Evolutionary conservation across 2,329 filamentous ascomycete species (phyloP), one percentile per base, ranked within the genome.

Genomic region (Thelonectria rubi): DNA sequence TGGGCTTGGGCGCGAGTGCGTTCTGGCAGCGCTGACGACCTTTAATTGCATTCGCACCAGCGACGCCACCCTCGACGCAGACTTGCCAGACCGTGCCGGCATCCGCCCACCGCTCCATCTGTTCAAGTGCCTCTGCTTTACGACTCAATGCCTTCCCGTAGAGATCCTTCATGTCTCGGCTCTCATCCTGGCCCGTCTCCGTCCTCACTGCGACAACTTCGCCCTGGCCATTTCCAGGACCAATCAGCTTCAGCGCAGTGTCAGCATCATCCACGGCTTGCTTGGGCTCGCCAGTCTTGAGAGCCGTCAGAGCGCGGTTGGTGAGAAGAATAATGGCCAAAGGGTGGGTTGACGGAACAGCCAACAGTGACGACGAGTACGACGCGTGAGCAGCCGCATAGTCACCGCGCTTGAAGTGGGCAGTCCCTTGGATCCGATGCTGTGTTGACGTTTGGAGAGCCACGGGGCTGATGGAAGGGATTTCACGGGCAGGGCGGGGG

Each of bases 51-150:
- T 90, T 90, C 8, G 90, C 82, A 8, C 93, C 94, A n/a, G 95
- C 94, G 15, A 96, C 87, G 4, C 94, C 93, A 24, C 86, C 87
- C 77, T 96, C 91, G 1, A 98, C 91, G 34, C 92, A 94, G 56
- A 86, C 80, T 70, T 89, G 88, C 95, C 95, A 99, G 0, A 91
- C 88, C 2, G 82, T 80, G 0, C 88, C 88, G 1, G 95, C 95
- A 52, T 98, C 94, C 3, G 81, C 79, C 94, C 94, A 99, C 74
- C 91, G 92, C 79, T 99, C 95, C 83, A 99, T 90, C 73, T 97
- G 91, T 76, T 99, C 95, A 8, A 98, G 83, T 1, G 93, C 95
- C 78, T 99, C 95, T 1, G 95, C 95, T 80, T 98, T 98, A 55
- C 95, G 90, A 79, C 92, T 94, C 30, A 98, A 80, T 0, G 94